Evolutionary conservation across 352 stramenopile species (phyloP), one percentile per base, ranked within the genome.

Genomic region (Phytophthora pisi): DNA sequence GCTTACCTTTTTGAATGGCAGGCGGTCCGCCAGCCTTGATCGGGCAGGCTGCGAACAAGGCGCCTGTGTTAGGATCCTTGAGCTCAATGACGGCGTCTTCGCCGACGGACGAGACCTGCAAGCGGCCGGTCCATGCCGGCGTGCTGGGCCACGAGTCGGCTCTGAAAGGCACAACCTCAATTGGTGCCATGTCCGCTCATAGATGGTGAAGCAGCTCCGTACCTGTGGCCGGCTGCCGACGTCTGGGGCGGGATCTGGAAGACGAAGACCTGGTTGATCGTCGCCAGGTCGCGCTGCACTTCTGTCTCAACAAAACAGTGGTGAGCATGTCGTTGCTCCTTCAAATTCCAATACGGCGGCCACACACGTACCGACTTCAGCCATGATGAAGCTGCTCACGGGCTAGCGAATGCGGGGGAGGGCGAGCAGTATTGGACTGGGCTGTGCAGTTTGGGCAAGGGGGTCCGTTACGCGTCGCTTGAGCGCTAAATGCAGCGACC

Each of bases 231-330:
- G 13, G 81, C 72, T 16, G 81, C 75, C 5, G 83, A 90, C 13
- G 78, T 72, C 65, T 91, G 81, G 11, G 79, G 81, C 8, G 83
- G 83, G 36, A 91, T 90, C 62, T 85, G 78, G 62, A 91, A 91
- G 16, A 81, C 81, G 70, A 91, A 91, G 28, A 78, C 79, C 57
- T 88, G 77, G 68, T 90, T 90, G 71, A 91, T 89, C 38, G 82
- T 80, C 18, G 77, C 77, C 24, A 91, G 61, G 56, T 88, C 77
- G 43, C 82, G 80, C 68, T 84, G 67, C 45, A 91, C 72, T 70
- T 77, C 77, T 85, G 51, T 30, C 36, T 63, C 59, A 15, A 50
- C 26, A 4, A 6, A 30, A 30, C 26, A 30, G 26, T 30, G 26
- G 26, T 6, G 26, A 6, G 5, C 26, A 30, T 4, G 26, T 5